Base-by-base conservation (phyloP, 768 basidiomycete genomes). In the Zangia roseola region DNA sequence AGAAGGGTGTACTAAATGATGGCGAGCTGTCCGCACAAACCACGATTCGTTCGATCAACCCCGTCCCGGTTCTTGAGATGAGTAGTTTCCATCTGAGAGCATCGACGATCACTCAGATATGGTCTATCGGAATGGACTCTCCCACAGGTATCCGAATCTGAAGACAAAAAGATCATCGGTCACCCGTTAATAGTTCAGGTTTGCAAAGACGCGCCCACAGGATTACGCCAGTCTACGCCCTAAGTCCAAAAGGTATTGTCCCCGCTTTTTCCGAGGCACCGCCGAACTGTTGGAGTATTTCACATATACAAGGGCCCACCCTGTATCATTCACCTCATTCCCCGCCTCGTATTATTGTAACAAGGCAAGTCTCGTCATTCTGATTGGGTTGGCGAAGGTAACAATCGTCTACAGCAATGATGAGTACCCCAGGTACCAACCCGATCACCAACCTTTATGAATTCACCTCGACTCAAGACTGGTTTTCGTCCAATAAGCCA, bases 391-490 rank as follows among this genome's bases (percentile, higher is more conserved):
- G 25, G 41, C 8, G 2, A 14, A 25, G 40, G 14, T 53, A 43
- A 61, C 40, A 6, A 33, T 41, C 17, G 5, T 40, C 23, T 40
- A 10, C 45, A 64, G 53, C 16, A 33, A 54, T 13, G 3, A 64
- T 61, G 62, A 47, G 39, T 9, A 17, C 36, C 13, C 30, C 8
- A 20, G 39, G 57, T 17, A 8, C 24, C 28, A 24, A 56, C 21
- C n/a, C 24, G 4, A 43, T 53, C 43, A 47, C 33, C 2, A 26
- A 53, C 28, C 20, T 47, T 37, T 77, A 71, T 52, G 55, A 58
- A n/a, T 82, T 80, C 56, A 82, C 79, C 3, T 37, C 64, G 8
- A 75, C 74, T 0, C 81, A 83, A 61, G 81, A 82, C 52, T 82
- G 81, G 81, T 78, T 82, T 56, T 74, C 75, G 1, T 64, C 56